Evolutionary conservation across 208 protist genomes (phyloP).

Genomic region (Zelonia costaricensis): DNA sequence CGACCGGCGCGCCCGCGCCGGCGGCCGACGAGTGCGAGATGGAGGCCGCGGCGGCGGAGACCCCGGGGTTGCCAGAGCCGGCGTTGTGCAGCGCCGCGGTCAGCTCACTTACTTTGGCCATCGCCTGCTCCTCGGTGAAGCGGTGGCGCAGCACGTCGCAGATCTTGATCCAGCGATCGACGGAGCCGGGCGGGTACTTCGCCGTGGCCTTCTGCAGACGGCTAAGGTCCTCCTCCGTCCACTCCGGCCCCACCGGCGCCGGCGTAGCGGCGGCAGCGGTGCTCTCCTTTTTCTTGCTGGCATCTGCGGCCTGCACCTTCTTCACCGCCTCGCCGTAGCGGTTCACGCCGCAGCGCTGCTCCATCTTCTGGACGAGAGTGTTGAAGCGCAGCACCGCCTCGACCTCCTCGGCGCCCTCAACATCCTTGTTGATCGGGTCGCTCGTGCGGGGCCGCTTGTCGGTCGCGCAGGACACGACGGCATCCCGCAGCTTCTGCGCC

Average conservation of each 20-base stretch:
- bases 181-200: constrained; percentile 92
- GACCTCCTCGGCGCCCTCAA: constrained; percentile 32
- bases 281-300: constrained; percentile 12
- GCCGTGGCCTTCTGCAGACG: constrained; percentile 94
- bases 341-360: constrained; percentile 65
- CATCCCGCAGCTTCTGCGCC: constrained; percentile 35
- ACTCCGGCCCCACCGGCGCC: constrained; percentile 35
- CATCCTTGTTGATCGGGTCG: constrained; percentile 20
- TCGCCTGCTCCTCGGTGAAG: constrained; percentile 89
- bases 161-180: constrained; percentile 94
- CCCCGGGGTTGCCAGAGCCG: constrained; percentile 27
- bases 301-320: constrained; percentile 31
- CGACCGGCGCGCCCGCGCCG: constrained; percentile 3
- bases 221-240: constrained; percentile 92
- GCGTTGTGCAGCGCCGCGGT: constrained; percentile 56
- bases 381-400: constrained; percentile 81
- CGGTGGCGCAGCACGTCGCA: constrained; percentile 66
- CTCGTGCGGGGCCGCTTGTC: constrained; percentile 10
- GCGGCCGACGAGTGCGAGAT: constrained; percentile 25
- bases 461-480: constrained; percentile 32
- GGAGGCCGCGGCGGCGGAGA: constrained; percentile 14
- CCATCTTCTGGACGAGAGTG: constrained; percentile 47
- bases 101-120: constrained; percentile 91
- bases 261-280: background rate
- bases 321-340: constrained; percentile 89